phyloP scores from a whole-genome alignment of 441 rosid species.

The Capsella rubella region DNA sequence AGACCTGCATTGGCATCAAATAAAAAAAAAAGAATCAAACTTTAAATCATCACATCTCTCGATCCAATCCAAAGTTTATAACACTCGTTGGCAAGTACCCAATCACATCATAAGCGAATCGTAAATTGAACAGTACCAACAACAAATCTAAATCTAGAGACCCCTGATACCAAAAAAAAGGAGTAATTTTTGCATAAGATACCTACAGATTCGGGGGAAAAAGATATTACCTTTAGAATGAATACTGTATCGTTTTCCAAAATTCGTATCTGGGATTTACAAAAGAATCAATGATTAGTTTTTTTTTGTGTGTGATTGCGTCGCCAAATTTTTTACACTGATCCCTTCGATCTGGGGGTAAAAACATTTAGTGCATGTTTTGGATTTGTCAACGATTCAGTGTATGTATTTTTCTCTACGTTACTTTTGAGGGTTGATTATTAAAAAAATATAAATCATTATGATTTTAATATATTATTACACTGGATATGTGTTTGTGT shows the following conservation, averaged over 20 bases:
- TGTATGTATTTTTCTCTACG: neutral
- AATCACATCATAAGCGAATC: constrained; percentile 16
- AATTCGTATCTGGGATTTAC: constrained; percentile 32
- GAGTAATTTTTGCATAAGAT: constrained; percentile 13
- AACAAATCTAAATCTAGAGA: constrained; percentile 28
- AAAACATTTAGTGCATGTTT: constrained; percentile 33
- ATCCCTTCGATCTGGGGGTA: constrained; percentile 38
- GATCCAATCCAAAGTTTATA: constrained; percentile 13
- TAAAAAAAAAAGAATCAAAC: constrained; percentile 26
- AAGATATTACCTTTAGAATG: constrained; percentile 34
- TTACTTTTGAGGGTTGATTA: constrained; percentile 16
- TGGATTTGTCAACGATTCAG: constrained; percentile 36
- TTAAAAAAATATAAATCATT: neutral
- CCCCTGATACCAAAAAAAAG: constrained; percentile 7
- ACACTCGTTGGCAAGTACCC: neutral
- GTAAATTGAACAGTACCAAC: constrained; percentile 32
- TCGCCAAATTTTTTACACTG: constrained; percentile 22
- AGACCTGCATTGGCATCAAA: constrained; percentile 31
- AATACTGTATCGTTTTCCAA: neutral
- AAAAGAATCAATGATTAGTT: constrained; percentile 3
- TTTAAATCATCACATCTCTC: constrained; percentile 33
- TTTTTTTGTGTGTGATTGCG: neutral
- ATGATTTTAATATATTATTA: constrained; percentile 11
- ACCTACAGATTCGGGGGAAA: neutral
- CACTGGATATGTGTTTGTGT: constrained; percentile 17